Evolutionary conservation across 352 stramenopile species (phyloP), one percentile per base, ranked within the genome.

Genomic region (Globisporangium alternatum): DNA sequence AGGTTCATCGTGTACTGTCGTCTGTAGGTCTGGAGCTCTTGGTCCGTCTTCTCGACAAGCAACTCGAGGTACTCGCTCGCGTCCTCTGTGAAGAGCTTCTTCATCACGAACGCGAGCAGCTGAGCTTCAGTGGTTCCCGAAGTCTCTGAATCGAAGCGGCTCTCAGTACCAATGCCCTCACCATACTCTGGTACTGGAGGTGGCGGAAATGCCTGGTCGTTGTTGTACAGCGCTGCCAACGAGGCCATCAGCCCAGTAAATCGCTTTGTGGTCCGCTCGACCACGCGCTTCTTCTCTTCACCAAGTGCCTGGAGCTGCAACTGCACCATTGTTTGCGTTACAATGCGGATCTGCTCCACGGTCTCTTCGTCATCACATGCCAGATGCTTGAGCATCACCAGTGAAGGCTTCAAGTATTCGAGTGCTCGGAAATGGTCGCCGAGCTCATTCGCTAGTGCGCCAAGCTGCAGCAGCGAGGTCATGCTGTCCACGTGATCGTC

Each of bases 351-450:
- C 37, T 80, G 67, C 25, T 68, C 60, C 1, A 76, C 49, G 17
- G 52, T 33, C n/a, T 74, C 58, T 21, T 76, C 69, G 2, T 59
- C 44, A 15, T 3, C 49, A 37, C 33, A 51, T n/a, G 45, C 30
- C 1, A 73, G 39, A 3, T 64, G 62, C 17, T 81, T 88, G 8
- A 86, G 55, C 22, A 66, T 58, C 1, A 9, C 56, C 9, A 86
- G 62, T 2, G 72, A 78, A 31, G 67, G 60, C 12, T 72, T 74
- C 21, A 80, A 84, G 67, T 77, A 86, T 41, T 89, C 80, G 0
- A 89, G 58, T 0, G 80, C 81, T 49, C 83, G 77, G 31, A 80
- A 89, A 8, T 51, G n/a, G 33, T 92, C 83, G 5, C 66, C 76
- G 4, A 92, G 35, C 13, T 68, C 64, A 30, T 61, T 55, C 33